Base-by-base conservation (phyloP, 805 yeast species). In the Candida argentea region DNA sequence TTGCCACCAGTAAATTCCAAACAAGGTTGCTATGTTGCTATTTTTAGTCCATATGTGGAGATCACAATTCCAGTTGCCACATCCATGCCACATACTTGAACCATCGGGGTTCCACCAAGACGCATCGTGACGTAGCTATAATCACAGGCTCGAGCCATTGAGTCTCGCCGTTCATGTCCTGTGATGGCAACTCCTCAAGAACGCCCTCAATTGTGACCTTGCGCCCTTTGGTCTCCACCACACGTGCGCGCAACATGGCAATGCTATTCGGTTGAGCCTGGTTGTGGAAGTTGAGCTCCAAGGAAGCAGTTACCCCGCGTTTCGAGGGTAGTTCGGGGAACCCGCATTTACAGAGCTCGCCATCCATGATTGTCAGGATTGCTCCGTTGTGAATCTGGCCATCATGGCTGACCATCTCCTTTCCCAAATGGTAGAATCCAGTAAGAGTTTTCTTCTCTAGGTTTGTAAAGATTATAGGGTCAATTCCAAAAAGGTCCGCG, bases 41-140 rank as follows among this genome's bases (percentile, higher is more conserved):
- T 16, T 11, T 11, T 15, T 23, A 23, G 25, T 16, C 14, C 14
- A 11, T 12, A 16, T 23, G 11, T 14, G 13, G 25, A 23, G 13
- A 15, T 10, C 9, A 14, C n/a, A 21, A 12, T 21, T 21, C 9
- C 22, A 20, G 20, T 11, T 14, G 15, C 20, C 26, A 25, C 25
- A 58, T 35, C 67, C 67, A 62, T n/a, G 50, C 47, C 30, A 83
- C 55, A 44, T 74, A 82, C 44, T 73, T 78, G 55, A 83, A 83
- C 94, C 95, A 85, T 42, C 64, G 75, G 3, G 95, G 95, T 45
- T 85, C 94, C 2, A 85, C 91, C 35, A 85, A 59, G 2, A 82
- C 56, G 50, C 93, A 81, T 18, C 55, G 57, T 0, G 85, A 86
- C 10, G 61, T 54, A 0, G 89, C 93, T 28, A 75, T 55, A 6